These are phyloP conservation scores for Fusarium robinianum DNA, from an alignment of 2,329 filamentous ascomycete species.

Conservation along the genomic window DNA sequence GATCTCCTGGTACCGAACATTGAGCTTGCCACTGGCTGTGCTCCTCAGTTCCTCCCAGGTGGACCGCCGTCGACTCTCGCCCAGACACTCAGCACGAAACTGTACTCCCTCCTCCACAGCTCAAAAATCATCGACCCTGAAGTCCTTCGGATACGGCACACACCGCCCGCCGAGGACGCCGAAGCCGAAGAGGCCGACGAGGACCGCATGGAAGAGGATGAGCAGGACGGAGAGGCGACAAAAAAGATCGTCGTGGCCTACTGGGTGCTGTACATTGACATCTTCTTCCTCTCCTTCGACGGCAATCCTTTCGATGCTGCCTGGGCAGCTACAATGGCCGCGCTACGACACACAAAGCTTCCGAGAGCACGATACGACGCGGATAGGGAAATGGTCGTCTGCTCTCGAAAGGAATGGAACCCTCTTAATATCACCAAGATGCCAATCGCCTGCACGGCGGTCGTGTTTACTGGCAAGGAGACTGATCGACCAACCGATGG, in stretches of 20 bases:
- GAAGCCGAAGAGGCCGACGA: conserved; percentile 55
- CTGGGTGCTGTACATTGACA: conserved; percentile 93
- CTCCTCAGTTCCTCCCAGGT: conserved; percentile 82
- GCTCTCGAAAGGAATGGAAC: conserved; percentile 62
- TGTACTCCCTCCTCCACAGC: conserved; percentile 76
- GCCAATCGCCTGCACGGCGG: conserved; percentile 78
- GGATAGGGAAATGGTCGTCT: conserved; percentile 79
- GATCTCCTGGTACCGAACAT: conserved; percentile 91
- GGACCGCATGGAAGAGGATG: conserved; percentile 46
- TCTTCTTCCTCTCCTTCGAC: conserved; percentile 92
- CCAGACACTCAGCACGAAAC: conserved; percentile 80
- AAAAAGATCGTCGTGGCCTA: conserved; percentile 72
- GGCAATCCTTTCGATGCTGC: conserved; percentile 91
- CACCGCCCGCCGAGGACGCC: conserved; percentile 53
- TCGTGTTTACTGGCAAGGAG: conserved; percentile 72
- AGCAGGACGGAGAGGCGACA: conserved; percentile 38
- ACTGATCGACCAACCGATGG: conserved; percentile 50
- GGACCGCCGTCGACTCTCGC: conserved; percentile 78
- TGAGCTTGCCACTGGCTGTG: conserved; percentile 87
- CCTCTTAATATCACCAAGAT: conserved; percentile 65
- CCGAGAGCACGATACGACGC: conserved; percentile 82
- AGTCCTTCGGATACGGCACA: conserved; percentile 75
- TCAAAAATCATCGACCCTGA: conserved; percentile 67
- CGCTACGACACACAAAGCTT: conserved; percentile 75
- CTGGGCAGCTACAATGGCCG: conserved; percentile 83